A percentile compares a stretch with the other conserved stretches of the same genome.
Conservation (phyloP, 129 eudicot genomes). For the Flaveria robusta region DNA sequence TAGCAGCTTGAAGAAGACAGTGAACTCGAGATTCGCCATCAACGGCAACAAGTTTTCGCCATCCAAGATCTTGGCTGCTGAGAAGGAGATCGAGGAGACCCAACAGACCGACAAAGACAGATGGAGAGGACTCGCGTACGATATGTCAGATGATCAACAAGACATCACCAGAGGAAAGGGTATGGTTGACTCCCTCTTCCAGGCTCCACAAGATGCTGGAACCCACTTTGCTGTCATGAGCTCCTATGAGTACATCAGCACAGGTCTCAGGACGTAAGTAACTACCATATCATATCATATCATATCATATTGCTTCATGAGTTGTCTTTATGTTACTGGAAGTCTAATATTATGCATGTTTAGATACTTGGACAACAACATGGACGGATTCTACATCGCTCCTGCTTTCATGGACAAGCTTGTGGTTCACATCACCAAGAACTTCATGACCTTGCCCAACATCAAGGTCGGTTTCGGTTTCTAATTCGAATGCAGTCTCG, state of each 20-base stretch:
- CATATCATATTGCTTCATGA: too few species aligned
- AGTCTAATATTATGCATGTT: background rate
- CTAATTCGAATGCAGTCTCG: background rate
- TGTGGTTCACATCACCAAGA: slow-evolving; percentile 94
- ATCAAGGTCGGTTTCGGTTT: slow-evolving; percentile 56
- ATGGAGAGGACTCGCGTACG: slow-evolving; percentile 73
- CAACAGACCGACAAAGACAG: slow-evolving; percentile 67
- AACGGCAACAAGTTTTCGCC: slow-evolving; percentile 33
- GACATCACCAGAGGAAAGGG: slow-evolving; percentile 96
- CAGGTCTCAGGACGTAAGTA: slow-evolving; percentile 63
- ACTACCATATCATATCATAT: background rate
- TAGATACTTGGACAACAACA: slow-evolving; percentile 82
- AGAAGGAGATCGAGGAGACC: slow-evolving; percentile 52
- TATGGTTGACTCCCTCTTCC: slow-evolving; percentile 83
- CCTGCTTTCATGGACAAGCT: slow-evolving; percentile 99
- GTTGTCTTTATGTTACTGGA: too few species aligned
- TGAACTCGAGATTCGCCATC: slow-evolving; percentile 32
- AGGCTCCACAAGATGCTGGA: slow-evolving; percentile 74
- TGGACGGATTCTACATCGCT: slow-evolving; percentile 90
- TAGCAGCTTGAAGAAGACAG: slow-evolving; percentile 62
- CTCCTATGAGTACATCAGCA: slow-evolving; percentile 84
- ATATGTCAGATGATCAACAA: slow-evolving; percentile 88
- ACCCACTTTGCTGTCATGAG: slow-evolving; percentile 81
- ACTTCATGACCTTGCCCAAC: slow-evolving; percentile 97
- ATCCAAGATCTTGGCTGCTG: slow-evolving; percentile 51